A percentile compares a stretch with the other conserved stretches of the same genome.
These are phyloP conservation scores for Tetradesmus lagerheimii DNA, from an alignment of 139 green algal genomes.

Conservation along the genomic window DNA sequence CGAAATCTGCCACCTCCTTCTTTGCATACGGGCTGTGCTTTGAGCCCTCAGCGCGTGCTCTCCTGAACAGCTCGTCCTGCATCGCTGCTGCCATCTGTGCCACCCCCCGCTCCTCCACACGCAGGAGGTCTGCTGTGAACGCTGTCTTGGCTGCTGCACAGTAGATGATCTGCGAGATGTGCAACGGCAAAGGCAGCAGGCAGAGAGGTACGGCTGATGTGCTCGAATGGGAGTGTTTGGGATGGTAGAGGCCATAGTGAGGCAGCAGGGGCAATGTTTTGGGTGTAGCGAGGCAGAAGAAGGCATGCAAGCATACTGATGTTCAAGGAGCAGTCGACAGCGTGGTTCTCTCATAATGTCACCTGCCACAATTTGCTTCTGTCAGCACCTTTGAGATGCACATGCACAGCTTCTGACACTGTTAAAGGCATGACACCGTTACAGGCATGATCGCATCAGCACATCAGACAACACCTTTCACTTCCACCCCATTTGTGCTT, in stretches of 20 bases:
- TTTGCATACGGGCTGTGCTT: constrained; percentile 53
- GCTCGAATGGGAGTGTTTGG: background rate
- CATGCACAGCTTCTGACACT: too few relatives aligned
- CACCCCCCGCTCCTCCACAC: constrained; percentile 82
- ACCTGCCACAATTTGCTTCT: too few relatives aligned
- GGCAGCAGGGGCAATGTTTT: background rate
- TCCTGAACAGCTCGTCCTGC: constrained; percentile 61
- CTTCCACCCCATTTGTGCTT: too few relatives aligned
- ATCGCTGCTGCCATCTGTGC: constrained; percentile 72
- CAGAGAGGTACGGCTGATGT: background rate
- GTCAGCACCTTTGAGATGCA: too few relatives aligned
- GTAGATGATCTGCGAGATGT: constrained; percentile 89
- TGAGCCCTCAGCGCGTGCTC: constrained; percentile 13
- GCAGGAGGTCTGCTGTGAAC: constrained; percentile 76
- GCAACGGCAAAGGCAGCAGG: background rate
- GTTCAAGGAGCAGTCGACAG: too few relatives aligned
- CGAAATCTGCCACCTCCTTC: constrained; percentile 70
- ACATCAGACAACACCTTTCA: background rate
- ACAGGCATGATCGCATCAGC: background rate
- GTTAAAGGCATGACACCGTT: too few relatives aligned
- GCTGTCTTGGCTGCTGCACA: constrained; percentile 72
- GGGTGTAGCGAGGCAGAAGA: too few relatives aligned
- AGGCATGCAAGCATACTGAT: too few relatives aligned
- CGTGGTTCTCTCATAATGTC: too few relatives aligned
- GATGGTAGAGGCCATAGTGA: too few relatives aligned